Conservation (phyloP, 1,284 basidiomycete genomes). For the Sporisorium iseilematis-ciliati region DNA sequence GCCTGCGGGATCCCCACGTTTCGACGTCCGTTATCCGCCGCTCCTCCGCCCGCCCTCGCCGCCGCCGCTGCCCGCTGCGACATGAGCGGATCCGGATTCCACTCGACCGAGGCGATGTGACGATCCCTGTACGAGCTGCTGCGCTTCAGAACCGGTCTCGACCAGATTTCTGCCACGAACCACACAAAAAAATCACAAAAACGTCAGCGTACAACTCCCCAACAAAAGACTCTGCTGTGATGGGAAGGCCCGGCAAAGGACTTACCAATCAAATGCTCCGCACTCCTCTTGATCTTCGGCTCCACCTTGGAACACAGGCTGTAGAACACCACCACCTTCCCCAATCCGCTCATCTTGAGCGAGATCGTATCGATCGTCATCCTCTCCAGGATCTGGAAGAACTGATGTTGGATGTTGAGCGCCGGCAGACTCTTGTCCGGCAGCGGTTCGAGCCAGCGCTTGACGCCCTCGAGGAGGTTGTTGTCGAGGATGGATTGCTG, state of each 20-base stretch:
- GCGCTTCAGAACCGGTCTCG: conserved; percentile 66
- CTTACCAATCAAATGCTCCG: conserved; percentile 84
- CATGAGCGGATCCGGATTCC: conserved; percentile 48
- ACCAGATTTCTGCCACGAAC: conserved; percentile 58
- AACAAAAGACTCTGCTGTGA: too few relatives aligned
- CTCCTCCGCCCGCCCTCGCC: too few relatives aligned
- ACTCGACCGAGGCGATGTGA: conserved; percentile 58
- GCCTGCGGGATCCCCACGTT: conserved; percentile 62
- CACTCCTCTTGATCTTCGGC: conserved; percentile 81
- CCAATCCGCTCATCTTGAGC: conserved; percentile 90
- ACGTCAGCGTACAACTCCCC: too few relatives aligned
- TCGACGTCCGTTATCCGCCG: conserved; percentile 31
- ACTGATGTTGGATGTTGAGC: conserved; percentile 92
- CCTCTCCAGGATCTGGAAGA: conserved; percentile 81
- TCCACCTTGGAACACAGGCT: conserved; percentile 88
- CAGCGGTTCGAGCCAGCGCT: conserved; percentile 92
- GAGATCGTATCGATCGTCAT: conserved; percentile 93
- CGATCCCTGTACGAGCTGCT: conserved; percentile 66
- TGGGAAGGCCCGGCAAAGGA: too few relatives aligned
- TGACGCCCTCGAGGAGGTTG: conserved; percentile 90
- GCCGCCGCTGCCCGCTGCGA: conserved; percentile 25
- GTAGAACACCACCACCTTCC: conserved; percentile 94
- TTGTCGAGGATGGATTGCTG: conserved; percentile 95
- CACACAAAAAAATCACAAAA: neutral
- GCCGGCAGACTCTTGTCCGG: conserved; percentile 92